Base-by-base conservation (phyloP, 805 yeast genomes). In the Cyberlindnera mycetangii region DNA sequence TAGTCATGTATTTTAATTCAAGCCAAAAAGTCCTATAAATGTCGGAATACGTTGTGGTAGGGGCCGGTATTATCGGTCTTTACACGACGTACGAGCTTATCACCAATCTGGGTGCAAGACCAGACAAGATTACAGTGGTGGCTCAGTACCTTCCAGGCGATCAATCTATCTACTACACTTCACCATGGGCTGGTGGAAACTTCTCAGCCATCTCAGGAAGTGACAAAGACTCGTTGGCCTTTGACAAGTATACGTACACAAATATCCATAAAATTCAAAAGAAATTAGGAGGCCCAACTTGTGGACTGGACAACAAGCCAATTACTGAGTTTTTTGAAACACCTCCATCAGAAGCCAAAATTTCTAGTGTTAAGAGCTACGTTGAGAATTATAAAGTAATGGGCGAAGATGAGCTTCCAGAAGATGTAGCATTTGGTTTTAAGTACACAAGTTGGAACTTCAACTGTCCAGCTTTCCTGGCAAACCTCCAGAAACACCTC, bases 81-180 rank as follows among this genome's bases (percentile, higher is more conserved):
- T 83, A 83, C 61, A 81, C 89, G 12, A 71, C 78, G 1, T 72
- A 68, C 52, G 67, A 72, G 41, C 67, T 83, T 10, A 50, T 78
- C 28, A 69, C 71, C 20, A 63, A 69, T 11, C 66, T 65, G 11
- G 68, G 70, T 2, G 64, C 72, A 9, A 44, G 58, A 0, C 69
- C 75, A 1, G 44, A 58, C 1, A 64, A 74, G 6, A 74, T 87
- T 48, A 70, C 77, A 4, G 73, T 86, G 2, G 53, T 82, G 16
- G 92, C 87, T 8, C 77, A 83, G 56, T 76, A 73, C 54, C 62
- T 82, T 30, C 95, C 95, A 3, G 95, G 95, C 5, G 95, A 87
- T 56, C 83, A 79, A 51, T 79, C 89, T 4, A 76, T 77, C 45
- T 69, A 76, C 40, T 87, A 83, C 61, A 81, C 95, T 1, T 83